A percentile compares a stretch with the other conserved stretches of the same genome.
Conservation (phyloP, 2,329 filamentous ascomycete genomes). For the Colletotrichum lini region DNA sequence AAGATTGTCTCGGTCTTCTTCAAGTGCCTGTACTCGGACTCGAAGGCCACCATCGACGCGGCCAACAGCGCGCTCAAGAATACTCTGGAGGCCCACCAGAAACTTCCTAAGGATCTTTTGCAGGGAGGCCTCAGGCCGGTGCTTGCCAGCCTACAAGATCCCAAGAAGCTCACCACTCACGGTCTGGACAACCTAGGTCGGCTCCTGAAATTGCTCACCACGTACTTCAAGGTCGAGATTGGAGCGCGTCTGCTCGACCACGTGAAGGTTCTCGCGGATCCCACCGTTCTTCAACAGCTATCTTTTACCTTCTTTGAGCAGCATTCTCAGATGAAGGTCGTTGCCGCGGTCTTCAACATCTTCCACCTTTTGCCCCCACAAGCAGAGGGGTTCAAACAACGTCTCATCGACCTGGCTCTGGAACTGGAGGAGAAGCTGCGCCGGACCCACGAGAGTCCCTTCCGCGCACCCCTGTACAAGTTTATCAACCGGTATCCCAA, state of each 20-base stretch:
- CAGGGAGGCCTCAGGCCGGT: constrained; percentile 96
- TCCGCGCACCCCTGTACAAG: constrained; percentile 89
- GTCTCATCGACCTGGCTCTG: constrained; percentile 90
- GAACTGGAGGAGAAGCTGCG: constrained; percentile 88
- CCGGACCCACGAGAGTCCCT: constrained; percentile 91
- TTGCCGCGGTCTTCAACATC: constrained; percentile 94
- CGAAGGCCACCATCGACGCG: constrained; percentile 91
- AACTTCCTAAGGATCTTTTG: constrained; percentile 93
- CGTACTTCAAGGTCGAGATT: constrained; percentile 99
- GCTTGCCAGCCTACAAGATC: constrained; percentile 95
- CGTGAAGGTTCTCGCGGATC: constrained; percentile 90
- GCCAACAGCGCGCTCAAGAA: constrained; percentile 92
- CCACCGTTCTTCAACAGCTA: constrained; percentile 84
- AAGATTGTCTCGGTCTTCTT: constrained; percentile 97
- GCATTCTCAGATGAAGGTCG: constrained; percentile 91
- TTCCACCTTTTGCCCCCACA: constrained; percentile 95
- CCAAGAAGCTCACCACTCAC: constrained; percentile 88
- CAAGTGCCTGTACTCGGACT: constrained; percentile 95
- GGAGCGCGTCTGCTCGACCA: constrained; percentile 94
- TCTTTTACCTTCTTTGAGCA: constrained; percentile 97
- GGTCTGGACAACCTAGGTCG: constrained; percentile 93
- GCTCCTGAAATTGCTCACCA: constrained; percentile 90
- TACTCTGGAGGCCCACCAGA: constrained; percentile 89
- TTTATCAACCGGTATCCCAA: constrained; percentile 95
- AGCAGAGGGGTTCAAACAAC: constrained; percentile 91